phyloP scores from a whole-genome alignment of 805 yeast genomes.

The Barnettozyma sucrosica region DNA sequence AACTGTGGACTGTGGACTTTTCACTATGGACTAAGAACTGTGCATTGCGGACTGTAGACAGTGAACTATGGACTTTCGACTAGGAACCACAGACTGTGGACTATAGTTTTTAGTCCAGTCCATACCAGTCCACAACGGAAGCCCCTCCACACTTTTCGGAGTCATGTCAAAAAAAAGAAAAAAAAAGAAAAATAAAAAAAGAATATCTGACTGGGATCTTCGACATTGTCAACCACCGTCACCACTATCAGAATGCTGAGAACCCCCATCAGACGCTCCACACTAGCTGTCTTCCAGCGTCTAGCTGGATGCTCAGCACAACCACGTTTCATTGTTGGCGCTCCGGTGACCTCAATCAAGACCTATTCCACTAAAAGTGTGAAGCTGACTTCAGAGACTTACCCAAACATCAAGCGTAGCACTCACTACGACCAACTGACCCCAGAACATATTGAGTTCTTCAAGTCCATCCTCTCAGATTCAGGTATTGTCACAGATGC shows the following conservation, averaged over 20 bases:
- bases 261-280: neutral
- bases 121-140: too few species aligned
- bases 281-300: neutral
- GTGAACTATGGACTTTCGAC: too few species aligned
- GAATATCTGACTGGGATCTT: neutral
- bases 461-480: slow-evolving; percentile 51
- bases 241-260: slow-evolving; percentile 4
- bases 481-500: slow-evolving; percentile 44
- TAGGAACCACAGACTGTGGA: too few species aligned
- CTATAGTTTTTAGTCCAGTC: too few species aligned
- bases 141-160: neutral
- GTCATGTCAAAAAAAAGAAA: neutral
- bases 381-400: slow-evolving; percentile 62
- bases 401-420: slow-evolving; percentile 52
- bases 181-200: neutral
- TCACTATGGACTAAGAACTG: too few species aligned
- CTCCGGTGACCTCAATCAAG: neutral
- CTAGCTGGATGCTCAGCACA: neutral
- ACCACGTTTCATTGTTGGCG: neutral
- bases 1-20: too few species aligned
- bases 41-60: too few species aligned
- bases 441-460: slow-evolving; percentile 51
- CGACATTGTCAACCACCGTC: neutral
- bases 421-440: slow-evolving; percentile 46
- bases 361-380: slow-evolving; percentile 24